Evolutionary conservation across 768 basidiomycete genomes (phyloP), one percentile per base, ranked within the genome.

Genomic region (Lenzites betulinus): DNA sequence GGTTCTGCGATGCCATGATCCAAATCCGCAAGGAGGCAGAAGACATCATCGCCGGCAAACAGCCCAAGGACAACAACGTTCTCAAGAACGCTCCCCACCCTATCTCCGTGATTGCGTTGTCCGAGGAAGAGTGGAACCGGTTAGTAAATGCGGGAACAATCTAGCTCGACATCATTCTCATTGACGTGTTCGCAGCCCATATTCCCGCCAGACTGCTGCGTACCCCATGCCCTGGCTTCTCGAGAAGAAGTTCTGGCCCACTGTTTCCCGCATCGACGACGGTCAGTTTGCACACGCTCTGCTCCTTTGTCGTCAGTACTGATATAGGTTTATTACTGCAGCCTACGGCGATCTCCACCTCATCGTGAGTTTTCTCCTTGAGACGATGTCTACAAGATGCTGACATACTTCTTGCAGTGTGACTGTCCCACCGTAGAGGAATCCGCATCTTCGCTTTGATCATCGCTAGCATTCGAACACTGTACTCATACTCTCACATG

Each of bases 1-100:
- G 92, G 69, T 98, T 99, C 80, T 97, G 96, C 75, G 93, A 98
- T 66, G 96, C 97, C 22, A 97, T 98, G 93, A 95, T 99, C 64
- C 85, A 90, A 64, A 99, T 99, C 65, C 90, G 95, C 51, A 78
- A 85, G 67, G 97, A 99, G 74, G 95, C 87, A 0, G 88, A 95
- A 56, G 92, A 95, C 49, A 83, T 99, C 67, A 83, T 90, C 44
- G 76, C 81, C 18, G 97, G 96, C 49, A 89, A 88, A 69, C 94
- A 96, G 72, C 91, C 94, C 2, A 89, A 82, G 71, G 92, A 92
- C 64, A 92, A 93, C 77, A 99, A 99, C 71, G 74, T 96, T 18
- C 79, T 99, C 62, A 93, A 88, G 73, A 96, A 98, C 69, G 93
- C 97, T 0, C 97, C 97, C 25, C 97, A 99, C 71, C 88, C 97